Conservation (phyloP, 305 asterid species). For the Solanum hybrid region DNA sequence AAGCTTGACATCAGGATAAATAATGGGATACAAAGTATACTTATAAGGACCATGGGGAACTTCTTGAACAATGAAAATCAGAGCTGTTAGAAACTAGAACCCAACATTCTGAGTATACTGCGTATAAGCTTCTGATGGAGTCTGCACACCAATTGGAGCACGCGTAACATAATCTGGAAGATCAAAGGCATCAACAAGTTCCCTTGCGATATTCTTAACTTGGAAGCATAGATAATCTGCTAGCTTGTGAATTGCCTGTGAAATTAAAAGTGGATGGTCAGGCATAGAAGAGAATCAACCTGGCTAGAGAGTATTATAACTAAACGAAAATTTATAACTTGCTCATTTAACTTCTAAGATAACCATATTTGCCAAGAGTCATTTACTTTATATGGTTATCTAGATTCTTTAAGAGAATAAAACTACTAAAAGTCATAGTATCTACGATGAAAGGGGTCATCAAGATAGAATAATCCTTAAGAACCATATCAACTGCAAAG, state of each 20-base stretch:
- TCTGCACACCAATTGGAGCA: slow-evolving; percentile 90
- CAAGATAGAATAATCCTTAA: background rate
- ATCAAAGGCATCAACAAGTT: slow-evolving; percentile 84
- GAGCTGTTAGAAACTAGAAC: slow-evolving; percentile 24
- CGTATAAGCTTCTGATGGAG: slow-evolving; percentile 69
- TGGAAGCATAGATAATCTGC: slow-evolving; percentile 73
- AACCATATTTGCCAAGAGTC: background rate
- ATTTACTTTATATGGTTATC: background rate
- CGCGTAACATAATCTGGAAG: slow-evolving; percentile 89
- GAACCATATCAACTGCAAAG: background rate
- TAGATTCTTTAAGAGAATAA: background rate
- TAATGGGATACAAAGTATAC: background rate
- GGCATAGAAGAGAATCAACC: background rate
- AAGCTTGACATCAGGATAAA: background rate
- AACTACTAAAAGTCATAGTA: background rate
- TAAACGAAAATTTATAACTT: background rate
- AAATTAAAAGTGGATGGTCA: background rate
- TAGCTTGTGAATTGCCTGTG: slow-evolving; percentile 94
- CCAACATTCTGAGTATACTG: slow-evolving; percentile 80
- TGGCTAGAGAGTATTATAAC: background rate
- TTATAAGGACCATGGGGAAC: background rate
- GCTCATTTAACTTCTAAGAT: background rate
- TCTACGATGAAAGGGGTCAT: background rate
- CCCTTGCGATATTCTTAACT: slow-evolving; percentile 72
- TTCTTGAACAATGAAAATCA: background rate